phyloP scores from a whole-genome alignment of 257 asterid species.

The Solanum peruvianum region DNA sequence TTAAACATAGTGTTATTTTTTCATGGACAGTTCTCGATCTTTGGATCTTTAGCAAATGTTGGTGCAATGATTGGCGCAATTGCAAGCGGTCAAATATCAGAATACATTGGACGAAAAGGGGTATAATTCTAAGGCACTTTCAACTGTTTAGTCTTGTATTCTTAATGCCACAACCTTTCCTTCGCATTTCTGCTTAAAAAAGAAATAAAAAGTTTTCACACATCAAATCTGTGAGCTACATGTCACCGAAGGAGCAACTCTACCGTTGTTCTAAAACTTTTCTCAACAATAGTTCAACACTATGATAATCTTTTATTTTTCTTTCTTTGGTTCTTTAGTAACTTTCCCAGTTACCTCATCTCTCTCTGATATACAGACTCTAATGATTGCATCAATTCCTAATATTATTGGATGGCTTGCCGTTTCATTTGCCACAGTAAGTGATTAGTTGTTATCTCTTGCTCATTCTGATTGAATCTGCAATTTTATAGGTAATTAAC shows the following conservation, averaged over 20 bases:
- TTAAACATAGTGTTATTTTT: not conserved
- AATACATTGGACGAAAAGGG: conserved; percentile 83
- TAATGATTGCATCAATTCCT: conserved; percentile 81
- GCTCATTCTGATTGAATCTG: not conserved
- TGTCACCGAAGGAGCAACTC: not conserved
- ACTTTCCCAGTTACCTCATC: not conserved
- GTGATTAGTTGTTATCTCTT: conserved; percentile 1
- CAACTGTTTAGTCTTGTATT: not conserved
- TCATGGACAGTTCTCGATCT: conserved; percentile 50
- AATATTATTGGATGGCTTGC: conserved; percentile 85
- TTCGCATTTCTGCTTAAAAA: not conserved
- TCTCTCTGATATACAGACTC: conserved; percentile 45
- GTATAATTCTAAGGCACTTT: conserved; percentile 19
- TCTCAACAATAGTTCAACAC: not conserved
- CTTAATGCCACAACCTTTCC: not conserved
- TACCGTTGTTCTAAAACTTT: not conserved
- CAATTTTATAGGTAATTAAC: not conserved
- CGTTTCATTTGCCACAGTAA: conserved; percentile 78
- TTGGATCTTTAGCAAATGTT: conserved; percentile 83
- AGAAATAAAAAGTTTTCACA: not conserved
- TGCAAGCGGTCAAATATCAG: conserved; percentile 89
- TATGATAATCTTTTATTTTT: not conserved
- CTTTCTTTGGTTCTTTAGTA: not conserved
- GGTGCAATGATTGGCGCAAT: conserved; percentile 97
- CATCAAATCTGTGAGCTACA: not conserved